A percentile compares a stretch with the other conserved stretches of the same genome.
These are phyloP conservation scores for Aspergillus sp. DNA, from an alignment of 2,329 filamentous ascomycete genomes.

Conservation along the genomic window DNA sequence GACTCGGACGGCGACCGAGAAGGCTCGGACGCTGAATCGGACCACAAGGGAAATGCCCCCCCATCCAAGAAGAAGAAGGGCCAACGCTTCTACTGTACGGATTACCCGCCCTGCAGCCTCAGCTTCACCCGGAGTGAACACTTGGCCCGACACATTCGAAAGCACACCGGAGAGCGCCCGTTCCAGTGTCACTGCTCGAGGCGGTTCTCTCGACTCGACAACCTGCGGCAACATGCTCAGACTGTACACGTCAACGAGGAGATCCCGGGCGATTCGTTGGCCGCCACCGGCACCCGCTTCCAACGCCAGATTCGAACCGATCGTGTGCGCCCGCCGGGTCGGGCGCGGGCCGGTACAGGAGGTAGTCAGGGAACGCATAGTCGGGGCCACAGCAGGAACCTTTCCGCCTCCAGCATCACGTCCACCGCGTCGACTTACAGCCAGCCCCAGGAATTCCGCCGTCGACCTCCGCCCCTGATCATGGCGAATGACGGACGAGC, in stretches of 20 bases:
- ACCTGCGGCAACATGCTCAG: conserved; percentile 92
- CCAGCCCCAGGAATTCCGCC: conserved; percentile 61
- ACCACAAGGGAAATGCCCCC: conserved; percentile 62
- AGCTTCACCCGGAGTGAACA: conserved; percentile 97
- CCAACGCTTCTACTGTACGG: conserved; percentile 92
- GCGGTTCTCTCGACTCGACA: conserved; percentile 90
- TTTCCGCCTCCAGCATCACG: conserved; percentile 83
- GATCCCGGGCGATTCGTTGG: conserved; percentile 89
- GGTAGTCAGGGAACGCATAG: conserved; percentile 70
- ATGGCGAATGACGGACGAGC: conserved; percentile 68
- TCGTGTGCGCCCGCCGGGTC: conserved; percentile 70
- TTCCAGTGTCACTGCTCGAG: conserved; percentile 95
- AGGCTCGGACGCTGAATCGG: conserved; percentile 64
- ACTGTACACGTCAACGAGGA: conserved; percentile 98
- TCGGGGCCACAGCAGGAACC: conserved; percentile 77
- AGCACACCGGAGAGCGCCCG: conserved; percentile 95
- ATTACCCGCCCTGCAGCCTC: conserved; percentile 88
- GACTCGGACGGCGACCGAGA: conserved; percentile 68
- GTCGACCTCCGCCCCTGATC: conserved; percentile 76
- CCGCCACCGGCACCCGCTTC: conserved; percentile 86
- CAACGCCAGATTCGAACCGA: conserved; percentile 91
- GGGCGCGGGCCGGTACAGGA: conserved; percentile 74
- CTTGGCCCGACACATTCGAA: conserved; percentile 91
- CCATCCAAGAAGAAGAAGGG: conserved; percentile 94
- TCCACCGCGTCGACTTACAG: conserved; percentile 71